phyloP scores from a whole-genome alignment of 2,329 filamentous ascomycete species.

The Ophiostoma australiae region DNA sequence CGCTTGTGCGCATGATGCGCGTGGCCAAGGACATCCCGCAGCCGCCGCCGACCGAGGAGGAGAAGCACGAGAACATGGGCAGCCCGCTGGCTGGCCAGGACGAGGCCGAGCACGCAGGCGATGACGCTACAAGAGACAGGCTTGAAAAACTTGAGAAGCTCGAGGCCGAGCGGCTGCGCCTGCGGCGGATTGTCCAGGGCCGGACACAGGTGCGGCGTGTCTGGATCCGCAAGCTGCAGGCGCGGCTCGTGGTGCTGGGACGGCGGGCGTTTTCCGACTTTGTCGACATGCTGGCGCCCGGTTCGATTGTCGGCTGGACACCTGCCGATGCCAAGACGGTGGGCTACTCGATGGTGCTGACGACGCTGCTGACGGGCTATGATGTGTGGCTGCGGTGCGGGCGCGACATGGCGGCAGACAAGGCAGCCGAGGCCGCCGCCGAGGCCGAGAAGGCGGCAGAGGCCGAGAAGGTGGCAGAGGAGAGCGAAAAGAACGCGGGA shows the following conservation, averaged over 20 bases:
- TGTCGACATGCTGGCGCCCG: slow-evolving; percentile 60
- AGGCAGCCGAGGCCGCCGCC: background rate
- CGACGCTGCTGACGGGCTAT: slow-evolving; percentile 55
- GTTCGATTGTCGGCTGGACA: slow-evolving; percentile 57
- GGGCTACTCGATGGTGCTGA: slow-evolving; percentile 55
- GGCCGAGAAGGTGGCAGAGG: too few relatives aligned
- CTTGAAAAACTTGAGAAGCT: background rate
- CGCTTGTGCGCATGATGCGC: slow-evolving; percentile 35
- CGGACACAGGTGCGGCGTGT: slow-evolving; percentile 28
- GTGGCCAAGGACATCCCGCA: slow-evolving; percentile 39
- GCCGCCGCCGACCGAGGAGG: slow-evolving; percentile 32
- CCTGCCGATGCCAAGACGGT: slow-evolving; percentile 47
- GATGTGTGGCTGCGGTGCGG: slow-evolving; percentile 54
- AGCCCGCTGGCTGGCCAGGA: slow-evolving; percentile 30
- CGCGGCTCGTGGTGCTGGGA: slow-evolving; percentile 39
- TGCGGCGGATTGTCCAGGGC: slow-evolving; percentile 35
- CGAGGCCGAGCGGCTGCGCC: slow-evolving; percentile 34
- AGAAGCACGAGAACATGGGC: slow-evolving; percentile 16
- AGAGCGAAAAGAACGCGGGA: background rate
- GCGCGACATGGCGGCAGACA: background rate
- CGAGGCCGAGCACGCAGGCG: slow-evolving; percentile 25
- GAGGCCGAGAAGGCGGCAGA: background rate
- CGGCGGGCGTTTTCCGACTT: slow-evolving; percentile 43
- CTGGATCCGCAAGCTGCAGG: slow-evolving; percentile 4
- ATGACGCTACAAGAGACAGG: background rate